Evolutionary conservation across 208 protist genomes (phyloP).

Genomic region (Acanthamoeba polyphaga): DNA sequence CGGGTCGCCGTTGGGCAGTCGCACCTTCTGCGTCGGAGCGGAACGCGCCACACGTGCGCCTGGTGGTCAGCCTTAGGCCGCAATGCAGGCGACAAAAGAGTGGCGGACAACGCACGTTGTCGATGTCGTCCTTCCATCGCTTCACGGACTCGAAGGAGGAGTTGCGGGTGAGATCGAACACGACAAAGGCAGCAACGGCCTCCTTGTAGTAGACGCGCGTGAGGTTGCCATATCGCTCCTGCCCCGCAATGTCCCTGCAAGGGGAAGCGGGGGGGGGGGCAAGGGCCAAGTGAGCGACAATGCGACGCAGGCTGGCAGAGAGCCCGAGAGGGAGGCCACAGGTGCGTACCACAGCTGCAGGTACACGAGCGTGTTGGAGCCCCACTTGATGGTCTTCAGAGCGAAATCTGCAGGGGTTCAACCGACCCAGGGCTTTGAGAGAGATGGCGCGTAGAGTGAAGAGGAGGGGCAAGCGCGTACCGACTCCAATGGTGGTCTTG

Average conservation of each 20-base stretch:
- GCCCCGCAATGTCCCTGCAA: slow-evolving; percentile 64
- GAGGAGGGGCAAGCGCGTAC: not conserved
- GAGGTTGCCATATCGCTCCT: slow-evolving; percentile 70
- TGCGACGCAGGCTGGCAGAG: too few species aligned
- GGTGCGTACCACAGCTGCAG: slow-evolving; percentile 91
- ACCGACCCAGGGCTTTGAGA: too few species aligned
- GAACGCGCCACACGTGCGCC: too few species aligned
- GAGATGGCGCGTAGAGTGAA: not conserved
- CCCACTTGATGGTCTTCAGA: slow-evolving; percentile 88
- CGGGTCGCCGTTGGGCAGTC: slow-evolving; percentile 78
- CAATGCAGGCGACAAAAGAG: not conserved
- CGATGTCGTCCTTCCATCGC: slow-evolving; percentile 91
- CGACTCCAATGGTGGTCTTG: slow-evolving; percentile 84
- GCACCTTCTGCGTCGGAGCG: slow-evolving; percentile 83
- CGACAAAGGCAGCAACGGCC: slow-evolving; percentile 90
- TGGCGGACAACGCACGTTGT: slow-evolving; percentile 39
- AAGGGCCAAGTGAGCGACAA: too few species aligned
- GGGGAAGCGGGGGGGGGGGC: not conserved
- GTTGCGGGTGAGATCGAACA: slow-evolving; percentile 90
- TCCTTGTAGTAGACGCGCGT: slow-evolving; percentile 89
- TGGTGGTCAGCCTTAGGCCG: too few species aligned
- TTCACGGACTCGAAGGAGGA: slow-evolving; percentile 89
- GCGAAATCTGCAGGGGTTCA: slow-evolving; percentile 85
- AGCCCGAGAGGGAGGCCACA: not conserved
- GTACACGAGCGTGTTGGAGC: slow-evolving; percentile 12